Base-by-base conservation (phyloP, 495 filamentous ascomycete genomes). In the Talaromyces proteolyticus region DNA sequence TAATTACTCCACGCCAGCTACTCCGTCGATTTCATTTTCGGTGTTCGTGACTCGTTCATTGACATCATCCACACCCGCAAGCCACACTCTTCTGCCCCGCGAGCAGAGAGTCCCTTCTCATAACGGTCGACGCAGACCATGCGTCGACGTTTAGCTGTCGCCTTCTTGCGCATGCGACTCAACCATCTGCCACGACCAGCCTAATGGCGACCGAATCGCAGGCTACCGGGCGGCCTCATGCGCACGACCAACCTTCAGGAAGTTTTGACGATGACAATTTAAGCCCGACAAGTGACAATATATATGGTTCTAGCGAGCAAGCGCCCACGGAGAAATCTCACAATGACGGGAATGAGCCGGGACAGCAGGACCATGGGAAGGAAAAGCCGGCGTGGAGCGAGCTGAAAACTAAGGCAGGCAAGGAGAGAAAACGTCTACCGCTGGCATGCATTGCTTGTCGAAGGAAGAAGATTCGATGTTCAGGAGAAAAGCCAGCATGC, bases 391-490 rank as follows among this genome's bases (percentile, higher is more conserved):
- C 87, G n/a, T 98, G 93, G 93, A 93, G 79, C 62, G 92, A 96
- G 61, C 77, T 95, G 59, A 96, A 96, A 68, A 98, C 93, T 6
- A 98, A 98, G 69, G 93, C 93, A 14, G 93, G 93, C 0, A 98
- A 98, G 66, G 91, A 96, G 62, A 81, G 93, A 48, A 96, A 96
- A 66, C 81, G 93, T 19, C 66, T 98, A 40, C 93, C 93, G 18
- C 71, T 98, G 57, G 93, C 93, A 21, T 98, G 93, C 63, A 96
- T 98, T 58, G 92, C 91, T 7, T 98, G 93, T 61, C 80, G 93
- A 39, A 76, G 92, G 59, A 98, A 98, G 73, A 98, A 98, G 73
- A 96, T 98, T 53, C 87, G 92, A 43, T 98, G 93, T 63, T 96
- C 92, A 18, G 93, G 93, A 45, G 93, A 97, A 70, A 96, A 95